Percentiles rank a stretch among this genome's conserved stretches.
These are phyloP conservation scores for Mallotus repandus DNA, from an alignment of 441 rosid genomes.

Conservation along the genomic window DNA sequence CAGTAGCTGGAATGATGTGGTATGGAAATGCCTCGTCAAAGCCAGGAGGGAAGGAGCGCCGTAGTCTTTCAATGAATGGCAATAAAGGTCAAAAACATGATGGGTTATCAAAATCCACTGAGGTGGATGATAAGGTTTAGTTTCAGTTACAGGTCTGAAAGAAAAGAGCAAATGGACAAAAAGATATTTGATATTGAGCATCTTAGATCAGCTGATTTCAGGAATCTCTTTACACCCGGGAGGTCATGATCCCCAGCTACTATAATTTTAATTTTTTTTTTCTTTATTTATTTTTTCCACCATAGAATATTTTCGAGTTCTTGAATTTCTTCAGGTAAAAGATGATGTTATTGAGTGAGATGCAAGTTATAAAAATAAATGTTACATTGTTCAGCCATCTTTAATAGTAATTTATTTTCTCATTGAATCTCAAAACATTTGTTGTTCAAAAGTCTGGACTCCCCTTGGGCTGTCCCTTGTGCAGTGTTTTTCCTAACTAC, in stretches of 20 bases:
- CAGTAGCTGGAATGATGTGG: constrained; percentile 90
- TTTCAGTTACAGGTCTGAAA: constrained; percentile 25
- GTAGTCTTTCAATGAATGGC: constrained; percentile 50
- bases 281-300: constrained; percentile 5
- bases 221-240: constrained; percentile 26
- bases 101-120: constrained; percentile 44
- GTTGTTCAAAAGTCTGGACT: too few species aligned
- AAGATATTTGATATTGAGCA: constrained; percentile 17
- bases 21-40: constrained; percentile 88
- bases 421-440: not conserved
- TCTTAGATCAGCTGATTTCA: constrained; percentile 31
- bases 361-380: constrained; percentile 30
- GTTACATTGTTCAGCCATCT: constrained; percentile 20
- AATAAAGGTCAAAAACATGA: constrained; percentile 51
- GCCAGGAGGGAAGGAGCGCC: constrained; percentile 89
- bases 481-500: not conserved
- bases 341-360: constrained; percentile 25
- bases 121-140: constrained; percentile 66
- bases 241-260: constrained; percentile 32
- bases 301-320: constrained; percentile 25
- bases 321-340: constrained; percentile 30
- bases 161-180: constrained; percentile 19
- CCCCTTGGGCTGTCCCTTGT: not conserved
- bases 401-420: constrained; percentile 33
- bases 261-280: constrained; percentile 21